Conservation (phyloP, 2,329 filamentous ascomycete genomes). For the Talaromyces sp. region DNA sequence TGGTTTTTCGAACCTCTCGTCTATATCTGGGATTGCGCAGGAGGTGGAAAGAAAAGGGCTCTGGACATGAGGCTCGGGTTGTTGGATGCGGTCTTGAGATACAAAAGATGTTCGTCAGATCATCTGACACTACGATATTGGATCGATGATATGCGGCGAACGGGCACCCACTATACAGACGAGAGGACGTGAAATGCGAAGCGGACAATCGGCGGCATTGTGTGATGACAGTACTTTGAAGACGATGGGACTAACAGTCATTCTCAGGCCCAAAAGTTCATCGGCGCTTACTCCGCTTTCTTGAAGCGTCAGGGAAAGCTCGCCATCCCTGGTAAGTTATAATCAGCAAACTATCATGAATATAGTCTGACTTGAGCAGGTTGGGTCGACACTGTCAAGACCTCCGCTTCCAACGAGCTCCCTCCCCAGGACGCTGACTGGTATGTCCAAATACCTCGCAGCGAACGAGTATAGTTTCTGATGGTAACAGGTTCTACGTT, state of each 20-base stretch:
- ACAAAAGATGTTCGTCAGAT: background rate
- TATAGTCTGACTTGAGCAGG: constrained; percentile 49
- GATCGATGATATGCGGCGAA: constrained; percentile 15
- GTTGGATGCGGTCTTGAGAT: background rate
- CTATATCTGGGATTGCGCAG: constrained; percentile 5
- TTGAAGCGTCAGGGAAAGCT: constrained; percentile 70
- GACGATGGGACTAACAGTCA: constrained; percentile 19
- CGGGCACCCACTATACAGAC: constrained; percentile 16
- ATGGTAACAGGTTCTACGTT: constrained; percentile 60
- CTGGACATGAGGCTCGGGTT: background rate
- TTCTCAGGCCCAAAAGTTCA: constrained; percentile 64
- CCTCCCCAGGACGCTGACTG: constrained; percentile 98
- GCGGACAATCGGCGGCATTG: background rate
- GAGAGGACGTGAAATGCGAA: constrained; percentile 1
- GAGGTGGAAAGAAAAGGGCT: background rate
- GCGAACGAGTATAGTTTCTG: background rate
- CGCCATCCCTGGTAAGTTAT: constrained; percentile 62
- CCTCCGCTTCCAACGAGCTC: constrained; percentile 91
- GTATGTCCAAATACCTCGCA: constrained; percentile 54
- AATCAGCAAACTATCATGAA: too few species aligned
- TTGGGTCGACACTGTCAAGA: constrained; percentile 99
- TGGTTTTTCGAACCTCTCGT: background rate
- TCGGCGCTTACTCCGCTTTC: constrained; percentile 65
- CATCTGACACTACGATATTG: background rate
- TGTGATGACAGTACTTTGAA: background rate